A percentile compares a stretch with the other conserved stretches of the same genome.
phyloP scores from a whole-genome alignment of 306 rosid genomes.

The Chamaecrista fasciculata region DNA sequence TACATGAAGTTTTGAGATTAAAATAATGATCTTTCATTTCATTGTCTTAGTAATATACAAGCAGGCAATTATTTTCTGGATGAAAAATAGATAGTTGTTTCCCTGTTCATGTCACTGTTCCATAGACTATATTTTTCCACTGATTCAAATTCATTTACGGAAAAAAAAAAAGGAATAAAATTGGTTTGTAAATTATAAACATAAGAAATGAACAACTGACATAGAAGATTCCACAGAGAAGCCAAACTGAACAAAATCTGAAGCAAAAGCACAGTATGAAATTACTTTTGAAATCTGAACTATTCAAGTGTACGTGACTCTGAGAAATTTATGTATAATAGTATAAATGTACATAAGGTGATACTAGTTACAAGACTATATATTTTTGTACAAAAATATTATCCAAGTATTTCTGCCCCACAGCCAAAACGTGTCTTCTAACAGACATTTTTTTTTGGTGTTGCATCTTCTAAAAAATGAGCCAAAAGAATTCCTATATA shows the following conservation, averaged over 20 bases:
- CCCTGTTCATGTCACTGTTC: no score
- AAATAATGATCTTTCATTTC: not conserved
- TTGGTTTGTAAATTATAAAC: no score
- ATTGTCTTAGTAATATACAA: no score
- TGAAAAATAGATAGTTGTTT: no score
- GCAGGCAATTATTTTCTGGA: not conserved
- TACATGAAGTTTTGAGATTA: not conserved
- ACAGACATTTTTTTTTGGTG: constrained; percentile 36
- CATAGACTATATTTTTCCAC: no score
- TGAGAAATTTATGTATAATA: constrained; percentile 1
- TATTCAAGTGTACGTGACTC: constrained; percentile 16
- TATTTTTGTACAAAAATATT: constrained; percentile 40
- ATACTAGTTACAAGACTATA: constrained; percentile 34
- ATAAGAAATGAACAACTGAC: no score
- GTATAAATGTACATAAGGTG: constrained; percentile 26
- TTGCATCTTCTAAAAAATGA: constrained; percentile 35
- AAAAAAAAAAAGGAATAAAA: no score
- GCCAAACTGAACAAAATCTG: no score
- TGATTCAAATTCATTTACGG: no score
- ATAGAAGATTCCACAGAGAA: no score
- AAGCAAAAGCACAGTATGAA: not conserved
- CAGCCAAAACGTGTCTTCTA: constrained; percentile 42
- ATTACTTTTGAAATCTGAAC: constrained; percentile 10
- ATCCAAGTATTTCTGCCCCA: constrained; percentile 42
- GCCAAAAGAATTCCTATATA: constrained; percentile 33